Evolutionary conservation across 1,284 basidiomycete genomes (phyloP), one percentile per base, ranked within the genome.

Genomic region (Puccinia hordei): DNA sequence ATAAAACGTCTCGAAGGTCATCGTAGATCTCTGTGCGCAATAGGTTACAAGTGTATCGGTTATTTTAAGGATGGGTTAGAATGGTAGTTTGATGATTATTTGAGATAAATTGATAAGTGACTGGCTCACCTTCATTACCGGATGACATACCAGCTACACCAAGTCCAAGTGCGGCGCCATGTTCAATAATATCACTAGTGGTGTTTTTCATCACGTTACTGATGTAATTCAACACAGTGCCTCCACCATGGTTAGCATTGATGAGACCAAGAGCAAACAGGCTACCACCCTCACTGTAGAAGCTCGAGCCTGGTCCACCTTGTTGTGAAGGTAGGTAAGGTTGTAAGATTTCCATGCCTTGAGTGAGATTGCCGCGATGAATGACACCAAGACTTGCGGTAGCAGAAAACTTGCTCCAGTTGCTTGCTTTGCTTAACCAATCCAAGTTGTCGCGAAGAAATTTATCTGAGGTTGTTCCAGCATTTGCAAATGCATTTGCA

Each of bases 331-430:
- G 95, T 57, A 98, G 90, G 86, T 98, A 98, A 0, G 95, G 95
- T n/a, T 92, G 91, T 38, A 98, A 90, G 74, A 98, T 93, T 73
- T 90, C 91, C 89, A 92, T 92, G 73, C 94, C 94, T 85, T 96
- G 92, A 83, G 93, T 91, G 84, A 94, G 92, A 85, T 94, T 95
- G 63, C 95, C 95, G 83, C 95, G 95, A 87, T 98, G 94, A 83
- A 98, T 97, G 73, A 98, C 93, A 83, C 95, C 95, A 33, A 98
- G 90, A 10, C 92, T 94, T 33, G 95, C 94, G 9, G 95, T 97
- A 1, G 95, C 93, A 10, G 93, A 93, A 87, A 98, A 98, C 85
- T 98, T 98, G 61, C 93, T 93, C 95, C 95, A 98, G 85, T 98
- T 97, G 57, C 91, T 92, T 1, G 95, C 95, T 81, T 93, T 89